These are phyloP conservation scores for Fistulinella cinereoalba DNA, from an alignment of 1,284 basidiomycete species.

Conservation along the genomic window DNA sequence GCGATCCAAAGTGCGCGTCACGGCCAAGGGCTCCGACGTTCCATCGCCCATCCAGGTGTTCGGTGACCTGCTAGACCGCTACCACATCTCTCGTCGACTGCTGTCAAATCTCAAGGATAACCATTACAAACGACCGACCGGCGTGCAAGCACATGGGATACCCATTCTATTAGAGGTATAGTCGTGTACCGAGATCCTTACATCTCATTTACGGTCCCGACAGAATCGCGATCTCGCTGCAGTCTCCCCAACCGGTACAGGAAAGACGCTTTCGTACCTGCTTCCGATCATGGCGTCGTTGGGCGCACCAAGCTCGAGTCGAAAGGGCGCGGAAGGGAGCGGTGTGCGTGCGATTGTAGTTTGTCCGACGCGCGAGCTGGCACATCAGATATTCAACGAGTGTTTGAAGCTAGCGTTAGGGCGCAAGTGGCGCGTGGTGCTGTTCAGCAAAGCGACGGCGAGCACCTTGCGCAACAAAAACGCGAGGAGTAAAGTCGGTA, in stretches of 20 bases:
- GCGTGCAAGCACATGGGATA: constrained; percentile 70
- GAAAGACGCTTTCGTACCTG: constrained; percentile 90
- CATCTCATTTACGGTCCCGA: background rate
- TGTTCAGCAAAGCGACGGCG: constrained; percentile 86
- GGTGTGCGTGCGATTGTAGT: constrained; percentile 82
- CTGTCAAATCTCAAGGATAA: constrained; percentile 60
- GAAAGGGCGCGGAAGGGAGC: constrained; percentile 43
- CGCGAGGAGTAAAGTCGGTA: constrained; percentile 72
- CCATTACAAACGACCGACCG: constrained; percentile 64
- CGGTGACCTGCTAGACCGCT: constrained; percentile 52
- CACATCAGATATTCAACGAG: constrained; percentile 94
- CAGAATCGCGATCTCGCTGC: constrained; percentile 81
- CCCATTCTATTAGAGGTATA: constrained; percentile 70
- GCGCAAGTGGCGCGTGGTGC: constrained; percentile 78
- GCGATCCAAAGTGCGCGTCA: constrained; percentile 56
- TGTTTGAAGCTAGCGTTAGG: constrained; percentile 80
- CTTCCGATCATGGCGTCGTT: constrained; percentile 76
- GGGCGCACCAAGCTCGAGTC: constrained; percentile 54
- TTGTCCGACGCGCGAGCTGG: constrained; percentile 94
- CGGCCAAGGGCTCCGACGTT: constrained; percentile 64
- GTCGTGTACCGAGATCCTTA: background rate
- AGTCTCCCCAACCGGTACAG: constrained; percentile 92
- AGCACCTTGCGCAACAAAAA: constrained; percentile 66
- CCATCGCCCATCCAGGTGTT: constrained; percentile 61
- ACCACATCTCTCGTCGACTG: constrained; percentile 54